Percentiles rank a stretch among this genome's conserved stretches.
Evolutionary conservation across 441 rosid species (phyloP).

Genomic region (Adansonia grandidieri): DNA sequence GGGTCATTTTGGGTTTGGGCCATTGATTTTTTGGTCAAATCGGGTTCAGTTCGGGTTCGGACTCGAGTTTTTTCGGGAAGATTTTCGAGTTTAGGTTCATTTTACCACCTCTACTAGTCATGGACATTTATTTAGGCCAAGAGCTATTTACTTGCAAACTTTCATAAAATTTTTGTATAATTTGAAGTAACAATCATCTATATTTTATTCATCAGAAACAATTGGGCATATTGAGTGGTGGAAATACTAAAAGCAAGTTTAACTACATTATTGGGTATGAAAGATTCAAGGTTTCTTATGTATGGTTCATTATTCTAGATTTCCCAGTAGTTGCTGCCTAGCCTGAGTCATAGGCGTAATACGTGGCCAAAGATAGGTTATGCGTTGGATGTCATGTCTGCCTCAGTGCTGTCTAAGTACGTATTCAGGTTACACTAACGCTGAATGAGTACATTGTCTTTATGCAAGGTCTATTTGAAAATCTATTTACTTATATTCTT

Average conservation of each 20-base stretch:
- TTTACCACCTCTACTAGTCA: not conserved
- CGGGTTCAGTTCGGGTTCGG: too few relatives aligned
- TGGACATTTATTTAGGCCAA: not conserved
- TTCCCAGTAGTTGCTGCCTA: slow-evolving; percentile 7
- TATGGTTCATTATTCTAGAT: slow-evolving; percentile 13
- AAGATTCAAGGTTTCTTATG: not conserved
- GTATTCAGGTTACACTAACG: not conserved
- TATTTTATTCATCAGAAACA: slow-evolving; percentile 16
- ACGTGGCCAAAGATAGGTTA: not conserved
- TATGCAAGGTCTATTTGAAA: not conserved
- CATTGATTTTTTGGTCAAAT: too few relatives aligned
- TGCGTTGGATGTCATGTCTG: not conserved
- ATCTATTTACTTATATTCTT: slow-evolving; percentile 4
- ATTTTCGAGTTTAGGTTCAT: too few relatives aligned
- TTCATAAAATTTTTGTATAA: not conserved
- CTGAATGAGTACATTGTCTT: slow-evolving; percentile 14
- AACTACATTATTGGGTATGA: not conserved
- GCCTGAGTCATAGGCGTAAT: not conserved
- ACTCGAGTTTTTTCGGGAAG: too few relatives aligned
- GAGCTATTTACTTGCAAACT: slow-evolving; percentile 10
- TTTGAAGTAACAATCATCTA: slow-evolving; percentile 3
- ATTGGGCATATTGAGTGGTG: not conserved
- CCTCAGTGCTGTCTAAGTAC: not conserved
- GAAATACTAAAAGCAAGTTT: slow-evolving; percentile 4
- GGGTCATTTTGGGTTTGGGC: too few relatives aligned